Evolutionary conservation across 495 filamentous ascomycete species (phyloP), one percentile per base, ranked within the genome.

Genomic region (Emericellopsis terricola): DNA sequence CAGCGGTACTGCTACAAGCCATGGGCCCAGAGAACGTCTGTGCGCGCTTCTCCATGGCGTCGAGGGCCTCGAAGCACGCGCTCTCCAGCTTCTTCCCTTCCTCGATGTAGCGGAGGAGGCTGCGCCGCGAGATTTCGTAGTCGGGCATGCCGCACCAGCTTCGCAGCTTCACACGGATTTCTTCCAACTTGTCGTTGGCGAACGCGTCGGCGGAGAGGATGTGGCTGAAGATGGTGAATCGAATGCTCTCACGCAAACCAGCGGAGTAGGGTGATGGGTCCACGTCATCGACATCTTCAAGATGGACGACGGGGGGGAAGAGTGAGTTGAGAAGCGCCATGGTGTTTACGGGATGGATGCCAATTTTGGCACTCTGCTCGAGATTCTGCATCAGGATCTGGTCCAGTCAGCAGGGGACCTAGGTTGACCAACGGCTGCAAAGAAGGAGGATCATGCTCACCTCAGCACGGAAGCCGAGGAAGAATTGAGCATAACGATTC

Each of bases 251-350:
- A n/a, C 16, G 26, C 11, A 16, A 8, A 11, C 13, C 2, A 2
- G 18, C 26, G 2, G 18, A n/a, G 26, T 20, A 23, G 2, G 35
- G 35, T 10, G 18, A 17, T 11, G 27, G 26, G n/a, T 29, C 21
- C 6, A 37, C n/a, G 35, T 37, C 35, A 18, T 20, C 28, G 4
- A 14, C 19, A n/a, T 37, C 20, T 3, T 31, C 27, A 17, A 37
- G 15, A 16, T 23, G 21, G n/a, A 24, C 35, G n/a, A 17, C 11
- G 10, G 35, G 15, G 3, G 35, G 35, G 13, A 37, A 31, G 18
- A 37, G 28, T 7, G 35, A 15, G 16, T 37, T 37, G 6, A 31
- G 28, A 11, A 37, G 27, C 2, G 35, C 35, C 35, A 37, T 37
- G 3, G 19, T 17, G 3, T 36, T 27, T 27, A 35, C 33, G 4